phyloP scores from a whole-genome alignment of 2,329 filamentous ascomycete genomes.

The Rhynchosporium graminicola region DNA sequence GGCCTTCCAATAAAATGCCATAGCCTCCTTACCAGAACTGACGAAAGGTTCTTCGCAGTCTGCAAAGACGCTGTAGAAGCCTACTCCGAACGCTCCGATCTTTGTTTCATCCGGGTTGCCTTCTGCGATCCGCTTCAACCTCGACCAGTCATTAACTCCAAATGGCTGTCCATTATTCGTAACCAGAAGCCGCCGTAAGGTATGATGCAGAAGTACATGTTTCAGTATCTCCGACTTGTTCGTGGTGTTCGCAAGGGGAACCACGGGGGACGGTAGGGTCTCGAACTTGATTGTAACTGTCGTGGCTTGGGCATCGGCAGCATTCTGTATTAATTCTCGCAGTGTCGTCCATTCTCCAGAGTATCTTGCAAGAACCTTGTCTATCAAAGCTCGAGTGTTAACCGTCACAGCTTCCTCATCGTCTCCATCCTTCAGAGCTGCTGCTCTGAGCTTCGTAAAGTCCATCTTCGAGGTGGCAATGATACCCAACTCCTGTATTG shows the following conservation, averaged over 20 bases:
- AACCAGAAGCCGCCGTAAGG: slow-evolving; percentile 81
- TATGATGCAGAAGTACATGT: slow-evolving; percentile 83
- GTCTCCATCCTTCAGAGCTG: slow-evolving; percentile 80
- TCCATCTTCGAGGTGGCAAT: slow-evolving; percentile 53
- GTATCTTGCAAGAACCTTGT: slow-evolving; percentile 95
- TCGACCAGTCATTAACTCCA: slow-evolving; percentile 85
- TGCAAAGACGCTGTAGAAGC: slow-evolving; percentile 97
- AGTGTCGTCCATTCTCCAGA: slow-evolving; percentile 92
- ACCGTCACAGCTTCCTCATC: slow-evolving; percentile 98
- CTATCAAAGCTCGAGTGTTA: slow-evolving; percentile 93
- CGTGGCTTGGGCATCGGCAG: slow-evolving; percentile 91
- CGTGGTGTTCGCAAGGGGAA: slow-evolving; percentile 64
- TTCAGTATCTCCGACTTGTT: slow-evolving; percentile 74
- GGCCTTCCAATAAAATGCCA: slow-evolving; percentile 99
- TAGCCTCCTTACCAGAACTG: slow-evolving; percentile 86
- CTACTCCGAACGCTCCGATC: slow-evolving; percentile 97
- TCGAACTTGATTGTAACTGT: slow-evolving; percentile 92
- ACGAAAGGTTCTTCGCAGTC: slow-evolving; percentile 98
- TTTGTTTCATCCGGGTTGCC: slow-evolving; percentile 99
- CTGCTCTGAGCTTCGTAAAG: slow-evolving; percentile 76
- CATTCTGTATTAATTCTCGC: slow-evolving; percentile 95
- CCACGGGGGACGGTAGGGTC: slow-evolving; percentile 77
- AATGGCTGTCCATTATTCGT: slow-evolving; percentile 92
- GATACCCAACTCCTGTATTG: background rate
- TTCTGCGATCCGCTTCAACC: slow-evolving; percentile 95